Percentiles rank a stretch among this genome's conserved stretches.
phyloP scores from a whole-genome alignment of 306 rosid species.

The Cercis canadensis region DNA sequence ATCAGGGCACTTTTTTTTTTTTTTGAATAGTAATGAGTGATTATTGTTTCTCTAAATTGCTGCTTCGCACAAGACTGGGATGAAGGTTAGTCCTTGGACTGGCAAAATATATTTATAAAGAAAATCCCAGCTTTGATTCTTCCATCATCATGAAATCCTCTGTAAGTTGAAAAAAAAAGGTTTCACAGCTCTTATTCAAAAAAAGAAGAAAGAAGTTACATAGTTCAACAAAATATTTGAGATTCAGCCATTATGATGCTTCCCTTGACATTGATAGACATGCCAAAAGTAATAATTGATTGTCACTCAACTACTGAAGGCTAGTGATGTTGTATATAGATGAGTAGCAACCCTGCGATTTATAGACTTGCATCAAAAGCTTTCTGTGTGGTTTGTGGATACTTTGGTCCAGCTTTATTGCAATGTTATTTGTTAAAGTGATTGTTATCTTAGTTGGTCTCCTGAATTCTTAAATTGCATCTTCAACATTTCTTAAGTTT shows the following conservation, averaged over 20 bases:
- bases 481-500: conserved; percentile 11
- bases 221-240: background rate
- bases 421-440: conserved; percentile 5
- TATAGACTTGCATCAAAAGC: conserved; percentile 23
- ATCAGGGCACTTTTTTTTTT: background rate
- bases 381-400: background rate
- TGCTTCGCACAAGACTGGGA: conserved; percentile 4
- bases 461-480: conserved; percentile 6
- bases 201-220: background rate
- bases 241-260: background rate
- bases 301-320: conserved; percentile 1
- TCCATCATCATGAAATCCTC: background rate
- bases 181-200: background rate
- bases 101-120: background rate
- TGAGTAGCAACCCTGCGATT: background rate
- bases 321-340: background rate
- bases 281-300: background rate
- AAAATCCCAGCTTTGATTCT: background rate
- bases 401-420: background rate
- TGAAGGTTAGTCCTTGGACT: background rate
- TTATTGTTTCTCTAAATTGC: background rate
- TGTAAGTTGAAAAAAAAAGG: background rate
- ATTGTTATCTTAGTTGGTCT: conserved; percentile 25
- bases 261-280: background rate
- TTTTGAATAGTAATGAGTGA: conserved; percentile 5